These are phyloP conservation scores for Citrus inodora DNA, from an alignment of 345 rosid species.

Conservation along the genomic window DNA sequence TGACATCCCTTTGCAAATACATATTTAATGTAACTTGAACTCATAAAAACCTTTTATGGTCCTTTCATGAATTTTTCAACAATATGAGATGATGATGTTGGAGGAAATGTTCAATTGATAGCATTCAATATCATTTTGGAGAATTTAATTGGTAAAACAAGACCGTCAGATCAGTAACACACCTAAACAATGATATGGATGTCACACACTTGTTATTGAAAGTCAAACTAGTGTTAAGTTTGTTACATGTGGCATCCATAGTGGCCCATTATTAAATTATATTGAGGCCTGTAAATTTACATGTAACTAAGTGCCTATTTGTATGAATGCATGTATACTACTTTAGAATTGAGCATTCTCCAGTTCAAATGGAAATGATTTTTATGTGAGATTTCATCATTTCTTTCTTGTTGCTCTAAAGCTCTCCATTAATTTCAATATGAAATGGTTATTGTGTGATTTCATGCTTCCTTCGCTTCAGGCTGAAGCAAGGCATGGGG, in stretches of 20 bases:
- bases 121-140: background rate
- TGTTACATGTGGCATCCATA: background rate
- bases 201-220: background rate
- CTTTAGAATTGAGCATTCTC: background rate
- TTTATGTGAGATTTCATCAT: background rate
- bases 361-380: background rate
- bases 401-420: conserved; percentile 50
- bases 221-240: background rate
- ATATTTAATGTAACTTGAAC: background rate
- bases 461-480: conserved; percentile 17
- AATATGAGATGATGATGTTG: background rate
- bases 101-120: background rate
- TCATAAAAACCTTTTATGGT: background rate
- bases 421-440: background rate
- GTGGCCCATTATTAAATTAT: background rate
- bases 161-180: background rate
- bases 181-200: background rate
- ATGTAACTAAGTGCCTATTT: background rate
- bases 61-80: background rate
- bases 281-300: background rate
- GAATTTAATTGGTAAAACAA: background rate
- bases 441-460: background rate
- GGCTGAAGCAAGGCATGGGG: conserved; percentile 80
- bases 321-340: background rate
- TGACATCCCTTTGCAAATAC: background rate